Percentiles rank a stretch among this genome's conserved stretches.
phyloP scores from a whole-genome alignment of 768 basidiomycete genomes.

The Lentinula boryana region DNA sequence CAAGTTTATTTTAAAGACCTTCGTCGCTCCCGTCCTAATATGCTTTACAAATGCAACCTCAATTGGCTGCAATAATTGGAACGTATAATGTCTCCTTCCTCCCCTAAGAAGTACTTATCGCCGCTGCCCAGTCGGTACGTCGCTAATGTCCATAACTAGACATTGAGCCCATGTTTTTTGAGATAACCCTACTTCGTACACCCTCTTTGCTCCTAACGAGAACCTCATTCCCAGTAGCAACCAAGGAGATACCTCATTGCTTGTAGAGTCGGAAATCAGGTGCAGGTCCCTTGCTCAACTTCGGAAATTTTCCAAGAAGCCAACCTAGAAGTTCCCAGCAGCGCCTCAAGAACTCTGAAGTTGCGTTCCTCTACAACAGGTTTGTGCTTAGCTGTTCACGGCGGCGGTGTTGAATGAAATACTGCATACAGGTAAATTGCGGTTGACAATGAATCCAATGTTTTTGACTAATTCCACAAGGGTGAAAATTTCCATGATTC shows the following conservation, averaged over 20 bases:
- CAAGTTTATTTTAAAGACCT: background rate
- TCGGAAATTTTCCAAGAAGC: background rate
- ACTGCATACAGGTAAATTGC: constrained; percentile 4
- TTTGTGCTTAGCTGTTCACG: background rate
- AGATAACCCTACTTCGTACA: too few relatives aligned
- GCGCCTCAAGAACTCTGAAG: background rate
- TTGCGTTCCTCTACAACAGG: background rate
- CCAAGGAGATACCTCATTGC: too few relatives aligned
- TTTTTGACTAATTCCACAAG: background rate
- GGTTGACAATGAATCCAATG: background rate
- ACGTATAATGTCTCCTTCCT: constrained; percentile 3
- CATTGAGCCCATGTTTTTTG: background rate
- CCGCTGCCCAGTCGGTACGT: background rate
- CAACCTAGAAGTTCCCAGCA: background rate
- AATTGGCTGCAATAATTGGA: background rate
- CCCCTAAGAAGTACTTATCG: background rate
- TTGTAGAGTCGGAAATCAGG: too few relatives aligned
- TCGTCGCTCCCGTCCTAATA: background rate
- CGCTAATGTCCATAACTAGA: background rate
- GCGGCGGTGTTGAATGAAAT: background rate
- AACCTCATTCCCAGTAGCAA: too few relatives aligned
- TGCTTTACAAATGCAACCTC: background rate
- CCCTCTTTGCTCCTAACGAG: too few relatives aligned
- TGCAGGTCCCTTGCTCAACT: background rate
- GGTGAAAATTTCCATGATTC: too few relatives aligned